Percentiles rank a stretch among this genome's conserved stretches.
phyloP scores from a whole-genome alignment of 2,329 filamentous ascomycete genomes.

The Claviceps pazoutovae region DNA sequence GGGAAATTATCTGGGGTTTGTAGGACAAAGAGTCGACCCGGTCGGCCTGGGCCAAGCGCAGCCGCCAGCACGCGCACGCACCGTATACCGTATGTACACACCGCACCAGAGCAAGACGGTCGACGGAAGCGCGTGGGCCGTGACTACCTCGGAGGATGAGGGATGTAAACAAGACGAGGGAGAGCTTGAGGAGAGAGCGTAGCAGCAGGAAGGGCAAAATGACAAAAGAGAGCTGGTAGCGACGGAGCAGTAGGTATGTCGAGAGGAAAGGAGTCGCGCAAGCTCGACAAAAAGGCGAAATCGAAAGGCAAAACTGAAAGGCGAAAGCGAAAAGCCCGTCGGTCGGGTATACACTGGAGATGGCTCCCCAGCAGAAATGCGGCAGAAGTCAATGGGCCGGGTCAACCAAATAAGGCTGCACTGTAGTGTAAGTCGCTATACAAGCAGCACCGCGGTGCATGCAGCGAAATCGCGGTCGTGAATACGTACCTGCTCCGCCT shows the following conservation, averaged over 20 bases:
- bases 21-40: conserved; percentile 10
- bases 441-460: not conserved
- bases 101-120: not conserved
- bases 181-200: not conserved
- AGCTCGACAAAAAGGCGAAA: not conserved
- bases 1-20: conserved; percentile 14
- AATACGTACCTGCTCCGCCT: conserved; percentile 1
- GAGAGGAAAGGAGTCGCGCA: not conserved
- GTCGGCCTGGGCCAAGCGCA: conserved; percentile 8
- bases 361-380: conserved; percentile 1
- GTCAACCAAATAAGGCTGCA: not conserved
- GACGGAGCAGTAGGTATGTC: conserved; percentile 1
- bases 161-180: not conserved
- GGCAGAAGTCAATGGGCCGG: conserved; percentile 8
- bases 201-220: not conserved
- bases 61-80: conserved; percentile 6
- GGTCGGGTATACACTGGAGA: conserved; percentile 6
- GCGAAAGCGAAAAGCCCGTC: not conserved
- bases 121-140: conserved; percentile 3
- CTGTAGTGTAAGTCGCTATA: conserved; percentile 1
- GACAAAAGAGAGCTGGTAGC: conserved; percentile 1
- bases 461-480: not conserved
- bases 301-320: too few species aligned
- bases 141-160: conserved; percentile 5
- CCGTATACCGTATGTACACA: not conserved